Evolutionary conservation across 148 eudicot genomes (phyloP), one percentile per base, ranked within the genome.

Genomic region (Fallopia convolvulus): DNA sequence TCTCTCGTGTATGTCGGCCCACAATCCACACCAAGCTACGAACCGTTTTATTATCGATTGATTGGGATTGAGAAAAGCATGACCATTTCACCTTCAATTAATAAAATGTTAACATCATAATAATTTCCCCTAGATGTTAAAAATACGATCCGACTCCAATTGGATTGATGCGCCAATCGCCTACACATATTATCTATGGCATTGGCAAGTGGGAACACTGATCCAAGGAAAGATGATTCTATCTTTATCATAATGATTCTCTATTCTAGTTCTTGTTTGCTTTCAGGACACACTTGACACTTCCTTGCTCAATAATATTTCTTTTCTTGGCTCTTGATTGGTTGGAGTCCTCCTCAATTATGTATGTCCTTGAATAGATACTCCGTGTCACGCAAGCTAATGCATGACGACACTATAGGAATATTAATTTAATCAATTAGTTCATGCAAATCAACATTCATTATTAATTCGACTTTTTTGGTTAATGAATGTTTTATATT

Each of bases 271-370:
- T 23, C 12, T n/a, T 55, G 30, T 21, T 58, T 58, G 65, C 65
- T 58, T 20, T 2, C 11, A 58, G 65, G 11, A 14, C 32, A 58
- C 30, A 58, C 65, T 58, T 58, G 33, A 55, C 20, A 58, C 65
- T 58, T 58, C 32, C 26, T 63, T 63, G 70, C 39, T 63, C 70
- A 63, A 30, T 30, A 26, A 63, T 23, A 21, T 30, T 30, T 32
- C 10, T 40, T 30, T 63, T 6, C 61, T 55, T 55, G 61, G 10
- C 26, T 55, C 61, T 55, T 55, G 17, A 63, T 63, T 63, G 17
- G 32, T 30, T 40, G n/a, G n/a, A n/a, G n/a, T n/a, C n/a, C n/a
- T 63, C 70, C 70, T 63, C 70, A 63, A 63, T 63, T 63, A 30
- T 63, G 5, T 3, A 9, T 13, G 26, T 12, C 2, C 2, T 18